Conservation (phyloP, 2,329 filamentous ascomycete species). For the Aureobasidium sp. region DNA sequence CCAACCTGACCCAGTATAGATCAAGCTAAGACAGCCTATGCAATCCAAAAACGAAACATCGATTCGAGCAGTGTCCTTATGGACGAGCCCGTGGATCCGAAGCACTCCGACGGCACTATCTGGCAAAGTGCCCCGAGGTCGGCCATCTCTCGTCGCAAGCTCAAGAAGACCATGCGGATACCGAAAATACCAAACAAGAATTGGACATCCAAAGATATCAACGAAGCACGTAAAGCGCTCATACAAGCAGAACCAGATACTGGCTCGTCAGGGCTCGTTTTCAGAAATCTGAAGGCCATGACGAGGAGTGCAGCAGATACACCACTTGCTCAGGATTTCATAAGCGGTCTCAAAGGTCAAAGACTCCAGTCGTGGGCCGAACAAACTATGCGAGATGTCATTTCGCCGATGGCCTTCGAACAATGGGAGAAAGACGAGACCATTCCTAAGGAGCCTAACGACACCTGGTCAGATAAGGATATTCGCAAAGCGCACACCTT, state of each 20-base stretch:
- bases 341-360: neutral
- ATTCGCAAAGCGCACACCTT: neutral
- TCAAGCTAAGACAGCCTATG: neutral
- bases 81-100: neutral
- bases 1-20: constrained; percentile 5
- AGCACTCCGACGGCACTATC: neutral
- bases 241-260: neutral
- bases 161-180: neutral
- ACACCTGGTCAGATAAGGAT: neutral
- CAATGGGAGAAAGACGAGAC: neutral
- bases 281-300: neutral
- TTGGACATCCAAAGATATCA: neutral
- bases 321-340: neutral
- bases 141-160: neutral
- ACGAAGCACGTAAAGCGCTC: neutral
- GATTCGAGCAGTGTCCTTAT: neutral
- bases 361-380: neutral
- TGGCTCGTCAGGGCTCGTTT: neutral
- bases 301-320: neutral
- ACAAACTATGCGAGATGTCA: neutral
- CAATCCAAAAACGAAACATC: neutral
- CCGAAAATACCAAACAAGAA: neutral
- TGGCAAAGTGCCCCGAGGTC: neutral
- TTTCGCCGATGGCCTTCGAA: neutral
- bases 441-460: neutral